Evolutionary conservation across 352 stramenopile genomes (phyloP).

Genomic region (Globisporangium solare): DNA sequence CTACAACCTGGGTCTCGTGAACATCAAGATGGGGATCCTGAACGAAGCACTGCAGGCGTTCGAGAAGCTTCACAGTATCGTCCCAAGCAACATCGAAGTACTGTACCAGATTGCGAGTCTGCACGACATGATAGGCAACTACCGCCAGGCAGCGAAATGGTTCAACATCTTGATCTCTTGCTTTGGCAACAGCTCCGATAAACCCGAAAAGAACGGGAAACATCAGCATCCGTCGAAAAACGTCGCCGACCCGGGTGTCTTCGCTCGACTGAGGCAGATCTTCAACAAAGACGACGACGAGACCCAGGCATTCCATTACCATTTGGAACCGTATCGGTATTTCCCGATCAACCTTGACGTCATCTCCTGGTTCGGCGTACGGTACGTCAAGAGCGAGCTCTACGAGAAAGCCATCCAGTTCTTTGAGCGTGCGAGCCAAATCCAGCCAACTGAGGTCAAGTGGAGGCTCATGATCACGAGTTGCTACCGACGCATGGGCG

Average conservation of each 20-base stretch:
- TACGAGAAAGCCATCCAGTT: constrained; percentile 97
- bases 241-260: constrained; percentile 68
- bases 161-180: constrained; percentile 93
- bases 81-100: constrained; percentile 89
- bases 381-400: constrained; percentile 96
- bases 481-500: constrained; percentile 93
- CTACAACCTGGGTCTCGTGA: constrained; percentile 93
- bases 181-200: constrained; percentile 78
- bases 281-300: constrained; percentile 93
- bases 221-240: constrained; percentile 42
- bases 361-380: constrained; percentile 95
- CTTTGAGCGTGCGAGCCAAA: constrained; percentile 93
- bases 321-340: constrained; percentile 93
- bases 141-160: constrained; percentile 89
- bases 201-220: constrained; percentile 34
- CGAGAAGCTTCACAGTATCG: constrained; percentile 95
- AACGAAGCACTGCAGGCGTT: constrained; percentile 94
- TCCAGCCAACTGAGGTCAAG: constrained; percentile 95
- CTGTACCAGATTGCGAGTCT: constrained; percentile 96
- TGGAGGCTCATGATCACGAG: constrained; percentile 96
- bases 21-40: constrained; percentile 85
- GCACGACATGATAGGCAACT: constrained; percentile 91
- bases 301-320: constrained; percentile 94
- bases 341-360: constrained; percentile 96
- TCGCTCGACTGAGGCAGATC: constrained; percentile 91